Evolutionary conservation across 176 grass and related monocot species (phyloP), one percentile per base, ranked within the genome.

Genomic region (Musa beccarii): DNA sequence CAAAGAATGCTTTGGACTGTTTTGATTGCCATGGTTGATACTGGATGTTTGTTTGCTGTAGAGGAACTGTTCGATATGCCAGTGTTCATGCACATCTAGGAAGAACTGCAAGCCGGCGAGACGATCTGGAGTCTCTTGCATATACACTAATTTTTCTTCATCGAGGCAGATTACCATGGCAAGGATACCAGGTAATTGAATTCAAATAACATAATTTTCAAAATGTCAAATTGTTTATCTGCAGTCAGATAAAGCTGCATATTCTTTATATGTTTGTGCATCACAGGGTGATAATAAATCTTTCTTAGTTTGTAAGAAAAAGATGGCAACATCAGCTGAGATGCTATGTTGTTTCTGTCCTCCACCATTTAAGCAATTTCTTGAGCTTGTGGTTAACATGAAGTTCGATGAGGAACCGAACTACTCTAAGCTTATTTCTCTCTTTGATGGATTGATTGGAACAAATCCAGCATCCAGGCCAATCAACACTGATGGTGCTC

Each of bases 331-430:
- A 10, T 96, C 92, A 13, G 79, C 88, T 17, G 92, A 96, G 68
- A 84, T 66, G 63, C 88, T 91, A 59, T 91, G 92, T 20, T 83
- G 86, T 70, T 86, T 88, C 66, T 96, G 88, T 72, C 88, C 92
- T 80, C 81, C 87, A 79, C 83, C 92, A 77, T 96, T 96, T 65
- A 88, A 80, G 76, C 81, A 81, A 61, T 96, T 96, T 83, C 88
- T 91, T 76, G 88, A 91, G 69, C 78, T 54, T 54, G 86, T 91
- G 68, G 92, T 96, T 57, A 96, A 96, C 79, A 86, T 96, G 92
- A 96, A 96, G 74, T 96, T 90, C 83, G 92, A 96, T 59, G 92
- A 96, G 59, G 92, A 96, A 59, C 92, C 92, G 55, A 96, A 96
- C 83, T 96, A 96, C 57, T 59, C 87, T 29, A 89, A 87, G 72